Conservation (phyloP, 2,329 filamentous ascomycete species). For the Aspergillus latus region DNA sequence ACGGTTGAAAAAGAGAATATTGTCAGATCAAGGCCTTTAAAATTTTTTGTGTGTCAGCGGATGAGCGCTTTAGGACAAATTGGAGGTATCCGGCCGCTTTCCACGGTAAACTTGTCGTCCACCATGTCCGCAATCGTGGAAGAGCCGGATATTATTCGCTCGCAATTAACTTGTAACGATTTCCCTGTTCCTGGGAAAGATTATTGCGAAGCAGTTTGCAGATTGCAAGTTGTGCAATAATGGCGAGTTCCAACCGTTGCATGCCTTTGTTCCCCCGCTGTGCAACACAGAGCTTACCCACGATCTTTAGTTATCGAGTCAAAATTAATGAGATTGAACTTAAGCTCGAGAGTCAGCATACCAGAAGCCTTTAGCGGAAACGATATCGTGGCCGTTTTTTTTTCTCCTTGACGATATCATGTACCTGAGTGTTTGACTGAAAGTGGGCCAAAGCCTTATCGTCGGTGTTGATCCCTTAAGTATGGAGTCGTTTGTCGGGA, state of each 20-base stretch:
- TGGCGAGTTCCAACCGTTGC: no score
- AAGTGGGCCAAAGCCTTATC: background rate
- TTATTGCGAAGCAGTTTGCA: no score
- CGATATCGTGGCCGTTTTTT: no score
- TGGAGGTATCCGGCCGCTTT: background rate
- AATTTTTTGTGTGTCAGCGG: constrained; percentile 30
- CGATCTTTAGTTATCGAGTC: no score
- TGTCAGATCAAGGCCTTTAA: constrained; percentile 48
- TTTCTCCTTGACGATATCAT: background rate
- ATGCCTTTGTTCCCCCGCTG: no score
- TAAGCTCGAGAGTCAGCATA: background rate
- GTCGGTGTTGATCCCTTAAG: background rate
- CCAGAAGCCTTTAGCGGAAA: background rate
- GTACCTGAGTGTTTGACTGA: background rate
- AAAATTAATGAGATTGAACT: no score
- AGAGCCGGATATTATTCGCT: background rate
- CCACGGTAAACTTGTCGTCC: background rate
- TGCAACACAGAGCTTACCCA: no score
- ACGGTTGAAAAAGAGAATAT: constrained; percentile 49
- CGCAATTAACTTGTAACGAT: no score
- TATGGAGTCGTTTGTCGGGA: constrained; percentile 1
- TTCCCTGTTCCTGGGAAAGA: no score
- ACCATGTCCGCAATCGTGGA: background rate
- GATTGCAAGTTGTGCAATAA: no score
- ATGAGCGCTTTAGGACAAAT: background rate